Evolutionary conservation across 2,329 filamentous ascomycete genomes (phyloP).

Genomic region (Pyrenophora graminea): DNA sequence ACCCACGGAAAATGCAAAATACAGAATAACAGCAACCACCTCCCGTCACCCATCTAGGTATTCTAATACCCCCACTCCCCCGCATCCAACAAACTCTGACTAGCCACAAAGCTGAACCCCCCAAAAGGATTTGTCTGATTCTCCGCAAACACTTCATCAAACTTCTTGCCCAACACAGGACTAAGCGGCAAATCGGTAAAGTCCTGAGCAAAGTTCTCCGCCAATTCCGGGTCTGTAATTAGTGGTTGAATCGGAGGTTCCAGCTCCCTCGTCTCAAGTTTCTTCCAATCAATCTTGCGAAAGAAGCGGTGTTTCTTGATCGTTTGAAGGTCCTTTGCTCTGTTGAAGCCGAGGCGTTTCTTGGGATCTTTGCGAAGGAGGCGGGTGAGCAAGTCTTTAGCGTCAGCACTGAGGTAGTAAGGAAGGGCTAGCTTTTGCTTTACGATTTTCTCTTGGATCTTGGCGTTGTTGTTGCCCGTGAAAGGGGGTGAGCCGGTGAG

Average conservation of each 20-base stretch:
- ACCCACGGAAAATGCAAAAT: not conserved
- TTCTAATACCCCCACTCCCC: conserved; percentile 40
- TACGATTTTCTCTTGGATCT: conserved; percentile 94
- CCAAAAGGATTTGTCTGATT: conserved; percentile 55
- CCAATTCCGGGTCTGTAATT: conserved; percentile 92
- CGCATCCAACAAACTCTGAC: conserved; percentile 53
- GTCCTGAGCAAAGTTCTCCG: conserved; percentile 93
- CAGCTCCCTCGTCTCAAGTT: conserved; percentile 78
- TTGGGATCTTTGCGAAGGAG: conserved; percentile 88
- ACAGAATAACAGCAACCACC: not conserved
- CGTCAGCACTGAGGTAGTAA: conserved; percentile 87
- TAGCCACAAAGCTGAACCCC: conserved; percentile 60
- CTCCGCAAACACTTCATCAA: conserved; percentile 32
- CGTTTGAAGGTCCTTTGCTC: conserved; percentile 81
- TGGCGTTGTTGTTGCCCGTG: conserved; percentile 85
- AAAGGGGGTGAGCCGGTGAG: conserved; percentile 93
- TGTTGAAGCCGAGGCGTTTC: conserved; percentile 85
- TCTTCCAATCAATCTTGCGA: conserved; percentile 93
- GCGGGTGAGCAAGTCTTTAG: conserved; percentile 89
- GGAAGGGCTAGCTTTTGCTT: conserved; percentile 88
- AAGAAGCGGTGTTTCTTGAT: conserved; percentile 97
- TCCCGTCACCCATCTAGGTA: not conserved
- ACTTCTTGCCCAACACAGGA: conserved; percentile 58
- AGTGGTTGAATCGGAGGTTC: conserved; percentile 89
- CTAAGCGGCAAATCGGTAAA: conserved; percentile 87